Evolutionary conservation across 2,329 filamentous ascomycete genomes (phyloP).

Genomic region (Aspergillus sp.): DNA sequence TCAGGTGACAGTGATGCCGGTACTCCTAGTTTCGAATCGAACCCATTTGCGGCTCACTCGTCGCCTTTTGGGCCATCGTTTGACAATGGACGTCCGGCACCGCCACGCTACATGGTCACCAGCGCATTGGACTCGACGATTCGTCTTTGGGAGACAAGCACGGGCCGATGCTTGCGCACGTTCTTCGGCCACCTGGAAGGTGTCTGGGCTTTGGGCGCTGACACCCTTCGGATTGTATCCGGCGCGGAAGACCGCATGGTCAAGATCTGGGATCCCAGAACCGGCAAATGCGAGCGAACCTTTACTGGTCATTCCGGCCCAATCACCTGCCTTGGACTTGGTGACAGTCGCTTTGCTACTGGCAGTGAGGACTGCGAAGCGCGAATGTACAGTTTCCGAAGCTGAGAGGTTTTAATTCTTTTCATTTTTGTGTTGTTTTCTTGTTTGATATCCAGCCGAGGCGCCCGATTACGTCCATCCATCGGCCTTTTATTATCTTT

Average conservation of each 20-base stretch:
- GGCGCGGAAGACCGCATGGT: slow-evolving; percentile 92
- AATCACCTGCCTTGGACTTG: slow-evolving; percentile 87
- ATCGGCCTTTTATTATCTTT: slow-evolving; percentile 1
- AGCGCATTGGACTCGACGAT: slow-evolving; percentile 88
- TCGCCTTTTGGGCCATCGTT: slow-evolving; percentile 62
- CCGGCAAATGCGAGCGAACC: slow-evolving; percentile 85
- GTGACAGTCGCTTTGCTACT: slow-evolving; percentile 82
- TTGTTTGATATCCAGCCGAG: slow-evolving; percentile 1
- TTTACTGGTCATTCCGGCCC: slow-evolving; percentile 87
- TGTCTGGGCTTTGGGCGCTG: slow-evolving; percentile 87
- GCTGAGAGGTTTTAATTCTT: slow-evolving; percentile 11
- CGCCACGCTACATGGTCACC: slow-evolving; percentile 87
- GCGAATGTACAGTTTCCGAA: slow-evolving; percentile 71
- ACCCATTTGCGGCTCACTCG: slow-evolving; percentile 32
- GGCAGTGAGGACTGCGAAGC: slow-evolving; percentile 93
- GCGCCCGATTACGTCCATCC: neutral
- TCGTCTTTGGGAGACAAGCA: slow-evolving; percentile 83
- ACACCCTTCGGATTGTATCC: slow-evolving; percentile 81
- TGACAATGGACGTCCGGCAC: slow-evolving; percentile 61
- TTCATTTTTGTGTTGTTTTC: slow-evolving; percentile 5
- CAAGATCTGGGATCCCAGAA: slow-evolving; percentile 91
- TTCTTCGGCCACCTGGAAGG: slow-evolving; percentile 97
- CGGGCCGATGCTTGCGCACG: slow-evolving; percentile 77
- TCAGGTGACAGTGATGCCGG: slow-evolving; percentile 26
- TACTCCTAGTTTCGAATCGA: slow-evolving; percentile 19